A percentile compares a stretch with the other conserved stretches of the same genome.
Evolutionary conservation across 2,329 filamentous ascomycete species (phyloP).

Genomic region (Trichoderma endophyticum): DNA sequence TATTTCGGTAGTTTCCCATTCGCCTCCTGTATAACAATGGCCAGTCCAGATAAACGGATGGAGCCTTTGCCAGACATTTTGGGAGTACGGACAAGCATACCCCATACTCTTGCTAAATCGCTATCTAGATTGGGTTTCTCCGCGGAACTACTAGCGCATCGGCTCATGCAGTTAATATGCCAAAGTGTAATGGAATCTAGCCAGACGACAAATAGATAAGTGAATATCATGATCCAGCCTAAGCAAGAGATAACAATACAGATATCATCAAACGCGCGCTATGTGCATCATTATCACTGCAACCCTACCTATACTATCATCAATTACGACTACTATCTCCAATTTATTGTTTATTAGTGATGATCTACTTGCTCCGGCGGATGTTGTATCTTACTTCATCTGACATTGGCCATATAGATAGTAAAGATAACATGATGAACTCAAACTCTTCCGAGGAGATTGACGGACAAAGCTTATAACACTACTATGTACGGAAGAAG

Average conservation of each 20-base stretch:
- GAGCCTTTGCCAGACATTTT: not conserved
- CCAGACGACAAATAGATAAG: not conserved
- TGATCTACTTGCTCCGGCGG: not conserved
- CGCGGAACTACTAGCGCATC: not conserved
- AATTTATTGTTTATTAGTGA: not conserved
- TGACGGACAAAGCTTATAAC: not conserved
- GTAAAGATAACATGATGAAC: not conserved
- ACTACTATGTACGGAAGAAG: too few species aligned
- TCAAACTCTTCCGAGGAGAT: not conserved
- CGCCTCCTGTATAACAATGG: not conserved
- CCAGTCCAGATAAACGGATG: not conserved
- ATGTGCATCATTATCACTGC: not conserved
- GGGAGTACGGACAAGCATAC: not conserved
- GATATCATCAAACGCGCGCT: not conserved
- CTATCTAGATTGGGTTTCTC: slow-evolving; percentile 8
- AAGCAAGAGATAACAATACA: not conserved
- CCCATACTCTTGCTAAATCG: not conserved
- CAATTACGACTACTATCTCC: not conserved
- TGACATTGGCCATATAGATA: not conserved
- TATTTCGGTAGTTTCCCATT: not conserved
- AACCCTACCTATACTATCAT: not conserved
- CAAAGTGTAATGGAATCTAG: not conserved
- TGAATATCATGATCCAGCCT: not conserved
- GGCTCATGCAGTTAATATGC: not conserved
- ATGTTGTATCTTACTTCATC: not conserved